These are phyloP conservation scores for Pistacia integerrima DNA, from an alignment of 345 rosid species.

Conservation along the genomic window DNA sequence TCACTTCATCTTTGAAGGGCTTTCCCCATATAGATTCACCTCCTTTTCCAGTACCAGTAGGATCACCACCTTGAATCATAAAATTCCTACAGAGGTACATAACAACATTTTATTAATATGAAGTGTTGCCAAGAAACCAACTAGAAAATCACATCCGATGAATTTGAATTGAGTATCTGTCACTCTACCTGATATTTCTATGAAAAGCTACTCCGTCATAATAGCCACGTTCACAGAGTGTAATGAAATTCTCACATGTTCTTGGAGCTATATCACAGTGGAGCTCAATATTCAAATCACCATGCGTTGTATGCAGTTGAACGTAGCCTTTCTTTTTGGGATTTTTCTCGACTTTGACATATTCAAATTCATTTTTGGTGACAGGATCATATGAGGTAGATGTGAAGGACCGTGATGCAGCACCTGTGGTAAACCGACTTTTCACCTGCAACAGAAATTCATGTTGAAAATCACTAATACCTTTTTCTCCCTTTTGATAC, in stretches of 20 bases:
- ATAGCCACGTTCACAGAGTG: constrained; percentile 83
- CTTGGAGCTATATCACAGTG: constrained; percentile 93
- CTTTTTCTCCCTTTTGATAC: background rate
- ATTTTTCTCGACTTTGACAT: constrained; percentile 86
- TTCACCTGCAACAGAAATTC: constrained; percentile 57
- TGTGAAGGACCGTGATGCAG: constrained; percentile 97
- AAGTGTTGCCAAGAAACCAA: constrained; percentile 8
- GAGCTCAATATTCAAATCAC: constrained; percentile 91
- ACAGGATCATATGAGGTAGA: constrained; percentile 88
- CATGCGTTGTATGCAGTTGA: constrained; percentile 84
- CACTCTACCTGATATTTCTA: constrained; percentile 69
- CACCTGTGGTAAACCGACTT: constrained; percentile 85
- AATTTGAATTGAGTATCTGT: background rate
- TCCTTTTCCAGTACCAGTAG: constrained; percentile 88
- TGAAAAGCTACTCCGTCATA: constrained; percentile 80
- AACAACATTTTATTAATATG: constrained; percentile 7
- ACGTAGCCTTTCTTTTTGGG: constrained; percentile 97
- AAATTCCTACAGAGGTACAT: constrained; percentile 59
- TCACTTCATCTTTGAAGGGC: constrained; percentile 89
- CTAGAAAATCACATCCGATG: constrained; percentile 1
- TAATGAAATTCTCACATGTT: constrained; percentile 87
- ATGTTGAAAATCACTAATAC: constrained; percentile 17
- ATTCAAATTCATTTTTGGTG: constrained; percentile 80
- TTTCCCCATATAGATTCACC: constrained; percentile 98
- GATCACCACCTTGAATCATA: constrained; percentile 99